Evolutionary conservation across 1,284 basidiomycete genomes (phyloP).

Genomic region (Gomphus sp.): DNA sequence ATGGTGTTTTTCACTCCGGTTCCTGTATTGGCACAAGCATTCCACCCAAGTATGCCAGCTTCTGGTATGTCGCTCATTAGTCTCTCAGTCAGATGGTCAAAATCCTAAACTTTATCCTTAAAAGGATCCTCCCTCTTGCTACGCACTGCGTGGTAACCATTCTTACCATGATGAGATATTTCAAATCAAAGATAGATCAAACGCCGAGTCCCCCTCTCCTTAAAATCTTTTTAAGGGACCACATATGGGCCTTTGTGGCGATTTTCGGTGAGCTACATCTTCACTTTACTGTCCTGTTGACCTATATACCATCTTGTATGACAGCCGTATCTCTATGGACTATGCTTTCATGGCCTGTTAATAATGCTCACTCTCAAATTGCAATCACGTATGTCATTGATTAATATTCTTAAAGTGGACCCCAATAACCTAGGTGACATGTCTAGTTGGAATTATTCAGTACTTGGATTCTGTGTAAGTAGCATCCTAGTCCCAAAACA

Average conservation of each 20-base stretch:
- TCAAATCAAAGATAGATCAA: not conserved
- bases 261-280: not conserved
- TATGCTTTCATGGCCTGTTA: not conserved
- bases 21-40: not conserved
- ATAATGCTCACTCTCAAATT: not conserved
- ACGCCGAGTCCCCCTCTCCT: not conserved
- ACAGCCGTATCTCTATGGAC: not conserved
- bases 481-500: not conserved
- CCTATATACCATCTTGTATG: not conserved
- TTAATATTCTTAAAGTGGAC: no score
- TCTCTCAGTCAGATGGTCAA: not conserved
- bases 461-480: slow-evolving; percentile 1
- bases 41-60: not conserved
- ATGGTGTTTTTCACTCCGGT: not conserved
- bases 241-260: not conserved
- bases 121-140: not conserved
- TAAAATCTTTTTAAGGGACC: not conserved
- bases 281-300: not conserved
- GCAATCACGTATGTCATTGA: not conserved
- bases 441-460: slow-evolving; percentile 1
- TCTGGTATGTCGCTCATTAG: not conserved
- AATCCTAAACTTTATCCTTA: not conserved
- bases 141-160: not conserved
- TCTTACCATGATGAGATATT: not conserved
- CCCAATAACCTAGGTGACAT: not conserved